phyloP scores from a whole-genome alignment of 768 basidiomycete species.

The Chalciporus sphaerocephalus region DNA sequence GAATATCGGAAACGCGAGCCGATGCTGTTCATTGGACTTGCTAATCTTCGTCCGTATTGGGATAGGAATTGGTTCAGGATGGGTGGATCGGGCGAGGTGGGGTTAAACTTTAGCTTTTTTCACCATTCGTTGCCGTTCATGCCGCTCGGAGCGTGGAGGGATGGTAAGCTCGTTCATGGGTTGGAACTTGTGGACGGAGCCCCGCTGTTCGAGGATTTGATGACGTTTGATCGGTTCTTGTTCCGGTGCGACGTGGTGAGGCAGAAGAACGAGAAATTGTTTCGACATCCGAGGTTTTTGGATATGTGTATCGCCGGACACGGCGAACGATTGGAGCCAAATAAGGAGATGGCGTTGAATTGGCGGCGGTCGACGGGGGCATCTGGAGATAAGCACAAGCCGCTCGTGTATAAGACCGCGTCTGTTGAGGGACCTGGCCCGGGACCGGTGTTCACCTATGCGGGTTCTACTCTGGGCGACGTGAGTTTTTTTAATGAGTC shows the following conservation, averaged over 20 bases:
- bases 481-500: too few species aligned
- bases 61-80: constrained; percentile 41
- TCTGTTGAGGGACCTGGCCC: too few species aligned
- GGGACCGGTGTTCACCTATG: too few species aligned
- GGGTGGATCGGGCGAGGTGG: constrained; percentile 42
- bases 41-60: constrained; percentile 48
- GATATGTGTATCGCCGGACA: constrained; percentile 32
- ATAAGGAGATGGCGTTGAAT: too few species aligned
- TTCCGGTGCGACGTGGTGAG: constrained; percentile 38
- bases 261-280: constrained; percentile 31
- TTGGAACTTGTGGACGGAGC: constrained; percentile 35
- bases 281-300: constrained; percentile 42
- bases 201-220: constrained; percentile 37
- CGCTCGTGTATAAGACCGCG: too few species aligned
- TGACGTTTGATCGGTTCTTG: constrained; percentile 44
- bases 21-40: constrained; percentile 45
- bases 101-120: constrained; percentile 41
- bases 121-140: constrained; percentile 43
- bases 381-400: too few species aligned
- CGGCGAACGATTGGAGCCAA: too few species aligned
- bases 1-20: constrained; percentile 45
- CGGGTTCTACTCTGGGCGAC: too few species aligned
- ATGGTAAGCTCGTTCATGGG: constrained; percentile 7
- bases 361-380: too few species aligned
- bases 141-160: constrained; percentile 30